Evolutionary conservation across 768 basidiomycete species (phyloP), one percentile per base, ranked within the genome.

Genomic region (Cyclocybe aegerita): DNA sequence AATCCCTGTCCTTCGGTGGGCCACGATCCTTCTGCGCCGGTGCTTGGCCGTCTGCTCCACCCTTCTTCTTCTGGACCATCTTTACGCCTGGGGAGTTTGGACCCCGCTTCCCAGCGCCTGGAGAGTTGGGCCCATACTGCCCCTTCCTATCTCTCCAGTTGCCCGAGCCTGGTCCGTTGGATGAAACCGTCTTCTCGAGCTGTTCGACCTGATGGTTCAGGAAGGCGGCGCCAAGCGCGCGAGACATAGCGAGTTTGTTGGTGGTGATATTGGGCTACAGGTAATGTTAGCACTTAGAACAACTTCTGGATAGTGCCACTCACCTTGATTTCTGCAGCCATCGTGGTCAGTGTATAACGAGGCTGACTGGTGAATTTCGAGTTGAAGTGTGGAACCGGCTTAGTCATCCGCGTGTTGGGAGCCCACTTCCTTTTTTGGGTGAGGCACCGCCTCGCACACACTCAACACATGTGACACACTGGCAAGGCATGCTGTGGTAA

Each of bases 141-240:
- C 37, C 51, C 56, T 67, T 70, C 34, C 73, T 74, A 49, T 80
- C 81, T 54, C 85, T 73, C 86, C 86, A 86, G 55, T 83, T 86
- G 0, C 78, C 79, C 1, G 79, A 76, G 7, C 75, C 70, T 12
- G 77, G 70, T 6, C 77, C 79, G 40, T 72, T 73, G 3, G 60
- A 55, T 35, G 75, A 70, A 14, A 90, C 86, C 0, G 84, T 75
- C 67, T 87, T 86, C 72, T 93, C 90, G 47, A 93, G 83, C 61
- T 92, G 87, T 58, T 92, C 88, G 39, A 93, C 91, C 60, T 93
- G 90, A 59, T 93, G 90, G 55, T 79, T 87, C 52, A 93, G 79
- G 64, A 92, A 92, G 2, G 91, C 91, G 29, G 90, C 90, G 14
- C 91, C 91, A 35, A 93, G 81, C 1, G 91, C 90, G 54, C 85